Percentiles rank a stretch among this genome's conserved stretches.
These are phyloP conservation scores for Arachnomyces sp. DNA, from an alignment of 2,329 filamentous ascomycete species.

Conservation along the genomic window DNA sequence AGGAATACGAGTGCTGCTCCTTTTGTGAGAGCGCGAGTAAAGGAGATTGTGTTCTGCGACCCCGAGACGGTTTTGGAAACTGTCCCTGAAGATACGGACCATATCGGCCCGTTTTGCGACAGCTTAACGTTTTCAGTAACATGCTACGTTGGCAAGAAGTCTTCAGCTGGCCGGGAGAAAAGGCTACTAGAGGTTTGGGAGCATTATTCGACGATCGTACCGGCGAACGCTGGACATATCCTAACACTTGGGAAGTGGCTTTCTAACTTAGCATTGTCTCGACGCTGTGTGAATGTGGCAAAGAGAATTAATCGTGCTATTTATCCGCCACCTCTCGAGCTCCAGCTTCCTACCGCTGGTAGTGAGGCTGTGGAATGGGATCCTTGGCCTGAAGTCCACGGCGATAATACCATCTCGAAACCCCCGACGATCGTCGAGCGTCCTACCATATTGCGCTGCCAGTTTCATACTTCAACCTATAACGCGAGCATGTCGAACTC, in stretches of 20 bases:
- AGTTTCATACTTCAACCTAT: no score
- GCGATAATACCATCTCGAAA: no score
- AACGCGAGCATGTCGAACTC: no score
- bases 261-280: no score
- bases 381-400: background rate
- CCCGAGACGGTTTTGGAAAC: background rate
- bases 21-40: conserved; percentile 6
- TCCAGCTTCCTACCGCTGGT: no score
- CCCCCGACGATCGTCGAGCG: no score
- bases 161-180: background rate
- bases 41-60: conserved; percentile 8
- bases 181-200: conserved; percentile 8
- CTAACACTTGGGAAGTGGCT: background rate
- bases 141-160: conserved; percentile 2
- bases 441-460: background rate
- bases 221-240: background rate
- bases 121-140: conserved; percentile 4
- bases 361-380: conserved; percentile 5
- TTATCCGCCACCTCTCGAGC: no score
- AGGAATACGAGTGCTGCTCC: conserved; percentile 3
- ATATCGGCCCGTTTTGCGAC: conserved; percentile 8
- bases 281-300: no score
- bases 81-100: conserved; percentile 2
- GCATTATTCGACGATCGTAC: conserved; percentile 8
- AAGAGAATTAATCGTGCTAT: no score